These are phyloP conservation scores for Phytophthora palmivora DNA, from an alignment of 352 stramenopile species.

Conservation along the genomic window DNA sequence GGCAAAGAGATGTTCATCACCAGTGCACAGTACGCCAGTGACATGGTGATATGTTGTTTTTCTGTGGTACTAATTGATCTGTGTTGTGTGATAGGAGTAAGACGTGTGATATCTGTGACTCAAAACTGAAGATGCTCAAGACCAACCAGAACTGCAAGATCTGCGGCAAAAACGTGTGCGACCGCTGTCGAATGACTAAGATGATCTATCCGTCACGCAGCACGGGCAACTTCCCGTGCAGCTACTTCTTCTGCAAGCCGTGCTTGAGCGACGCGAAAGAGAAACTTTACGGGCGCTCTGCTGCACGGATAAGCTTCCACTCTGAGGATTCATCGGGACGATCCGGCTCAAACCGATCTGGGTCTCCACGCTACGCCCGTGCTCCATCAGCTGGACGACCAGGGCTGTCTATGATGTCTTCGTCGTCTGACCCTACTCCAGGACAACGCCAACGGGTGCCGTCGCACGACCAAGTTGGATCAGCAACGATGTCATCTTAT, in stretches of 20 bases:
- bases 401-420: conserved; percentile 36
- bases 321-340: conserved; percentile 43
- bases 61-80: conserved; percentile 12
- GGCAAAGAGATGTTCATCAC: conserved; percentile 62
- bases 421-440: conserved; percentile 24
- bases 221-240: conserved; percentile 61
- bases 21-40: conserved; percentile 45
- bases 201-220: conserved; percentile 59
- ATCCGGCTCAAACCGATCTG: conserved; percentile 33
- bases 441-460: conserved; percentile 16
- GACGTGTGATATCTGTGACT: conserved; percentile 67
- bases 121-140: conserved; percentile 61
- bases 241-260: conserved; percentile 65
- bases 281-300: conserved; percentile 43
- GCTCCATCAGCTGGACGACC: conserved; percentile 19
- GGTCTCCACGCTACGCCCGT: conserved; percentile 24
- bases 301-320: conserved; percentile 46
- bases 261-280: conserved; percentile 58
- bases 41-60: background rate
- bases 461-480: conserved; percentile 26
- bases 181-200: conserved; percentile 66
- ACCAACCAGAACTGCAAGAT: conserved; percentile 67
- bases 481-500: conserved; percentile 10
- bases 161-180: conserved; percentile 75
- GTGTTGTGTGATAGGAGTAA: conserved; percentile 37